Conservation (phyloP, 2,329 filamentous ascomycete species). For the Cercospora janseana region DNA sequence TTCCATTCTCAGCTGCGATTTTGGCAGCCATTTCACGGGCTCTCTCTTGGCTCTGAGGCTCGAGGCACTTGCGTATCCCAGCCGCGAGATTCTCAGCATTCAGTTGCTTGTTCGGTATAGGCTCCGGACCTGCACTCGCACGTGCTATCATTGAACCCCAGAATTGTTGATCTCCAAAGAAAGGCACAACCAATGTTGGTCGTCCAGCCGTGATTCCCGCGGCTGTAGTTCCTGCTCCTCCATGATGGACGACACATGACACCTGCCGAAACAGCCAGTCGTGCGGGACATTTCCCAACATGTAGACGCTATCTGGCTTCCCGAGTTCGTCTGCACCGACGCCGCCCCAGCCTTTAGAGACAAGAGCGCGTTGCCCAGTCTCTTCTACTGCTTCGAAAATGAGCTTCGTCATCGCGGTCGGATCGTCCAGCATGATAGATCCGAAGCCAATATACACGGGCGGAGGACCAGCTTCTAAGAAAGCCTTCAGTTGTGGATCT, state of each 20-base stretch:
- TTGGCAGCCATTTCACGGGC: slow-evolving; percentile 43
- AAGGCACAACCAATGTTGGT: slow-evolving; percentile 57
- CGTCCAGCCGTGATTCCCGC: slow-evolving; percentile 52
- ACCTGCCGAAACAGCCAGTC: slow-evolving; percentile 60
- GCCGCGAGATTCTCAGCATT: slow-evolving; percentile 46
- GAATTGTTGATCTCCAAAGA: slow-evolving; percentile 58
- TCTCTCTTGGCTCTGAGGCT: slow-evolving; percentile 37
- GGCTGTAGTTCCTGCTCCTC: slow-evolving; percentile 60
- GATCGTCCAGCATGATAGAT: slow-evolving; percentile 77
- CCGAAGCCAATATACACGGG: slow-evolving; percentile 83
- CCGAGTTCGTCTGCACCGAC: slow-evolving; percentile 44
- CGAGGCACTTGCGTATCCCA: slow-evolving; percentile 48
- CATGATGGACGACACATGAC: slow-evolving; percentile 57
- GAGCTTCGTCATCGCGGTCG: slow-evolving; percentile 65
- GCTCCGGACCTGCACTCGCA: slow-evolving; percentile 51
- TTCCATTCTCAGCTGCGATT: slow-evolving; percentile 47
- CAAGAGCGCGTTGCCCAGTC: slow-evolving; percentile 52
- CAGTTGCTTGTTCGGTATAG: slow-evolving; percentile 50
- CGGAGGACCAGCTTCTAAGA: slow-evolving; percentile 66
- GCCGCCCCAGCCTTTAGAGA: slow-evolving; percentile 57
- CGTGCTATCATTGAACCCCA: slow-evolving; percentile 55
- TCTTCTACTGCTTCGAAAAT: slow-evolving; percentile 68
- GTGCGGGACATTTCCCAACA: slow-evolving; percentile 56
- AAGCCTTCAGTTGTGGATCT: slow-evolving; percentile 61
- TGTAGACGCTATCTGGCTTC: slow-evolving; percentile 46